These are phyloP conservation scores for Paragyromitra xinjiangensis DNA, from an alignment of 495 filamentous ascomycete genomes.

Conservation along the genomic window DNA sequence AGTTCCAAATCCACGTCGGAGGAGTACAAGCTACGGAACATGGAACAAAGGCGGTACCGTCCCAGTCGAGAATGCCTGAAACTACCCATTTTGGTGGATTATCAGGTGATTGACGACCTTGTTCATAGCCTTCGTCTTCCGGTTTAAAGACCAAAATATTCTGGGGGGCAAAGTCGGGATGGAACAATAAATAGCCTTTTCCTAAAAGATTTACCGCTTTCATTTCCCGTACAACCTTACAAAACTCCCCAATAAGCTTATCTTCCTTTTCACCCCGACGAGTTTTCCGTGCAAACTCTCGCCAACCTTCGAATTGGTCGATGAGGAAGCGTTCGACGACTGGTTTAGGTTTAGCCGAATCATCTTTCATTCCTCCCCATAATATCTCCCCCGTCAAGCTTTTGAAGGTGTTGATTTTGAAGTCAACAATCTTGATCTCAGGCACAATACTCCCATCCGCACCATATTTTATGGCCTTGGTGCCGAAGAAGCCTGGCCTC, in stretches of 20 bases:
- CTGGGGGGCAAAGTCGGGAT: constrained; percentile 59
- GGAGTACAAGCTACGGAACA: constrained; percentile 57
- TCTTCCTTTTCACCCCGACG: neutral
- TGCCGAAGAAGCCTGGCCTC: neutral
- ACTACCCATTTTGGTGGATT: constrained; percentile 29
- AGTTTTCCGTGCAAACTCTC: constrained; percentile 3
- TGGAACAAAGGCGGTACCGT: constrained; percentile 59
- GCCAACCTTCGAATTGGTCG: constrained; percentile 32
- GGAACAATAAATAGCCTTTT: constrained; percentile 48
- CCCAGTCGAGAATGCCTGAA: constrained; percentile 60
- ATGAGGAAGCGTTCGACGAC: constrained; percentile 6
- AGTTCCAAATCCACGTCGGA: constrained; percentile 60
- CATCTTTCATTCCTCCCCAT: neutral
- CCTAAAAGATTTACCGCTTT: constrained; percentile 6
- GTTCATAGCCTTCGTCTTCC: neutral
- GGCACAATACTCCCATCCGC: constrained; percentile 14
- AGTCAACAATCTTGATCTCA: constrained; percentile 23
- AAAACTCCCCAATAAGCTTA: constrained; percentile 12
- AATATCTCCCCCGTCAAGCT: neutral
- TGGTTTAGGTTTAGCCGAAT: constrained; percentile 9
- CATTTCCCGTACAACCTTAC: constrained; percentile 21
- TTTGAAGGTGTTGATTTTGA: constrained; percentile 12
- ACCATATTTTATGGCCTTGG: neutral
- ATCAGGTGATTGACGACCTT: neutral
- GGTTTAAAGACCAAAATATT: constrained; percentile 57